phyloP scores from a whole-genome alignment of 2,329 filamentous ascomycete genomes.

The Penicillium capsulatum region DNA sequence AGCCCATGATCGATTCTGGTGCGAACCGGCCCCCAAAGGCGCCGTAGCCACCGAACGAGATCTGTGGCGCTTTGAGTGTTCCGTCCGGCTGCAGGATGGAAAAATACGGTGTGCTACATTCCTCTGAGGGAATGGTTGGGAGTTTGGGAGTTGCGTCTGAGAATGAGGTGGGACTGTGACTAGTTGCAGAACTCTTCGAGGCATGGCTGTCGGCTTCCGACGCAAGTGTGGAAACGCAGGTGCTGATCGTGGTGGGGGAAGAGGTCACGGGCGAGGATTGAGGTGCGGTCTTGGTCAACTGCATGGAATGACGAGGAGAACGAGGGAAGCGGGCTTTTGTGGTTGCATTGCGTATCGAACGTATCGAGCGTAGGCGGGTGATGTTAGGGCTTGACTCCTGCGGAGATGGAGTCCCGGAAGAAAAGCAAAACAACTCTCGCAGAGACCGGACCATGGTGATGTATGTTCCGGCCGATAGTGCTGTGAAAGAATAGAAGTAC shows the following conservation, averaged over 20 bases:
- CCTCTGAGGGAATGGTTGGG: slow-evolving; percentile 2
- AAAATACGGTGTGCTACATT: slow-evolving; percentile 16
- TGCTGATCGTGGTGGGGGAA: slow-evolving; percentile 9
- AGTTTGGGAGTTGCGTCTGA: slow-evolving; percentile 10
- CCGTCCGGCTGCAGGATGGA: slow-evolving; percentile 23
- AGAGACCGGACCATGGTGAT: slow-evolving; percentile 13
- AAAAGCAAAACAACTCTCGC: slow-evolving; percentile 19
- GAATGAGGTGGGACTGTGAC: slow-evolving; percentile 8
- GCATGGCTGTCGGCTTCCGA: slow-evolving; percentile 15
- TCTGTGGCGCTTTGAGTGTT: slow-evolving; percentile 17
- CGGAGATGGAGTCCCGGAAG: slow-evolving; percentile 2
- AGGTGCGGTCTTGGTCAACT: too few species aligned
- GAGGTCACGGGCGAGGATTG: slow-evolving; percentile 1
- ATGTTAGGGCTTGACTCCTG: background rate
- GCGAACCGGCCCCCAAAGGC: slow-evolving; percentile 26
- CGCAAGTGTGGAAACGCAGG: slow-evolving; percentile 6
- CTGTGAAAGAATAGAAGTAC: background rate
- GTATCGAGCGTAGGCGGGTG: slow-evolving; percentile 8
- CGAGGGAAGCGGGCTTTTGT: slow-evolving; percentile 4
- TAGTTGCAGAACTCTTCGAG: slow-evolving; percentile 13
- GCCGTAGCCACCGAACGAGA: slow-evolving; percentile 24
- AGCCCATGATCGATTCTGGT: slow-evolving; percentile 27
- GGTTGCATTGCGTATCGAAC: slow-evolving; percentile 3
- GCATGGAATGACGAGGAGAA: background rate
- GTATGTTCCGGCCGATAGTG: background rate